Conservation (phyloP, 2,329 filamentous ascomycete genomes). For the Penicillium griseofulvum region DNA sequence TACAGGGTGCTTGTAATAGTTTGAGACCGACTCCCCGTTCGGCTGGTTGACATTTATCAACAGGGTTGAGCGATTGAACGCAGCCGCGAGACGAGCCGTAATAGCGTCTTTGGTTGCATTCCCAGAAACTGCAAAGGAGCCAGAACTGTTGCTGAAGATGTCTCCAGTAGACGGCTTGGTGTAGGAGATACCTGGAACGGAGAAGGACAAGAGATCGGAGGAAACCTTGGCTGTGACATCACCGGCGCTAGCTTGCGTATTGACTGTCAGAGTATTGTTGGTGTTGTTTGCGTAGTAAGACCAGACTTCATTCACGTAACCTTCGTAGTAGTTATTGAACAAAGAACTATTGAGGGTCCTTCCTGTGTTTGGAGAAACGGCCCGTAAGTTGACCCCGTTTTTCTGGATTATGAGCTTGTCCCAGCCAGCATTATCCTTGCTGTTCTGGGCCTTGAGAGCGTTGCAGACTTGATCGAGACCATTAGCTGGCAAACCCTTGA, state of each 20-base stretch:
- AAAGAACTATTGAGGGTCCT: conserved; percentile 43
- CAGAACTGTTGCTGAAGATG: conserved; percentile 65
- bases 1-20: conserved; percentile 54
- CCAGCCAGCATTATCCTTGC: conserved; percentile 60
- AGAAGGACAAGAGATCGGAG: conserved; percentile 43
- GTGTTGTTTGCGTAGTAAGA: conserved; percentile 39
- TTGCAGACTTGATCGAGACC: conserved; percentile 58
- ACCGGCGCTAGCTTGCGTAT: conserved; percentile 63
- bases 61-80: conserved; percentile 71
- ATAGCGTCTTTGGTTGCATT: conserved; percentile 58
- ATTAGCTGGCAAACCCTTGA: conserved; percentile 58
- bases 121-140: conserved; percentile 53
- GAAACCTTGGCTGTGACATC: conserved; percentile 52
- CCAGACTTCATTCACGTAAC: conserved; percentile 55
- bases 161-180: conserved; percentile 58
- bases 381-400: conserved; percentile 42
- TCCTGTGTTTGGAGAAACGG: conserved; percentile 45
- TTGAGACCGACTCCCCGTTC: conserved; percentile 47
- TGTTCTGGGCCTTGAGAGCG: conserved; percentile 55
- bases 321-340: conserved; percentile 53
- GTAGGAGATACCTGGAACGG: conserved; percentile 51
- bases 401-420: conserved; percentile 55
- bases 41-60: conserved; percentile 54
- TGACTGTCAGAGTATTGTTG: conserved; percentile 51
- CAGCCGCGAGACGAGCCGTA: conserved; percentile 70